These are phyloP conservation scores for Debaryomyces castellii DNA, from an alignment of 805 yeast genomes.

Conservation along the genomic window DNA sequence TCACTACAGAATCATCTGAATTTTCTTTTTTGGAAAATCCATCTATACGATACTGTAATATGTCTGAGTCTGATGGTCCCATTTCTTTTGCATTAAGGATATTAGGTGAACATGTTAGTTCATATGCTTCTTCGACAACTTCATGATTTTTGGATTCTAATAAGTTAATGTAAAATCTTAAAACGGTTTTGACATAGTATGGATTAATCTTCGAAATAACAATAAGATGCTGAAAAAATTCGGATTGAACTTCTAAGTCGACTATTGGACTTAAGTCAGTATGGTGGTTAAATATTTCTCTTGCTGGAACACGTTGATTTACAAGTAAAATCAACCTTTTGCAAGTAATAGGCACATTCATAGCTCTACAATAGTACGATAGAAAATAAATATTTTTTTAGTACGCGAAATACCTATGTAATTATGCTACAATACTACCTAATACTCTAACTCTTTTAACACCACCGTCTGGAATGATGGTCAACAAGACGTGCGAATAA, in stretches of 20 bases:
- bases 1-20: slow-evolving; percentile 18
- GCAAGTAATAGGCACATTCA: not conserved
- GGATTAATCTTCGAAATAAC: slow-evolving; percentile 40
- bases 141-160: slow-evolving; percentile 31
- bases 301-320: slow-evolving; percentile 15
- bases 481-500: slow-evolving; percentile 71
- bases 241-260: slow-evolving; percentile 16
- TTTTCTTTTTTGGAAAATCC: slow-evolving; percentile 14
- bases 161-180: slow-evolving; percentile 39
- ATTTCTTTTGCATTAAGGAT: slow-evolving; percentile 32
- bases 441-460: slow-evolving; percentile 85
- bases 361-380: not conserved
- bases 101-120: slow-evolving; percentile 29
- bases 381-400: not conserved
- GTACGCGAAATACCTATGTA: not conserved
- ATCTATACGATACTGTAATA: slow-evolving; percentile 32
- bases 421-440: slow-evolving; percentile 46
- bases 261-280: slow-evolving; percentile 3
- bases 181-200: slow-evolving; percentile 48
- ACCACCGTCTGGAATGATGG: slow-evolving; percentile 96
- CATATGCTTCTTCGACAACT: slow-evolving; percentile 44
- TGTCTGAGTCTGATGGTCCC: slow-evolving; percentile 38
- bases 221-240: slow-evolving; percentile 15
- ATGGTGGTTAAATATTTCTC: slow-evolving; percentile 13
- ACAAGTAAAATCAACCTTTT: slow-evolving; percentile 4